These are phyloP conservation scores for Entomortierella parvispora DNA, from an alignment of 192 early-diverging fungal genomes.

Conservation along the genomic window DNA sequence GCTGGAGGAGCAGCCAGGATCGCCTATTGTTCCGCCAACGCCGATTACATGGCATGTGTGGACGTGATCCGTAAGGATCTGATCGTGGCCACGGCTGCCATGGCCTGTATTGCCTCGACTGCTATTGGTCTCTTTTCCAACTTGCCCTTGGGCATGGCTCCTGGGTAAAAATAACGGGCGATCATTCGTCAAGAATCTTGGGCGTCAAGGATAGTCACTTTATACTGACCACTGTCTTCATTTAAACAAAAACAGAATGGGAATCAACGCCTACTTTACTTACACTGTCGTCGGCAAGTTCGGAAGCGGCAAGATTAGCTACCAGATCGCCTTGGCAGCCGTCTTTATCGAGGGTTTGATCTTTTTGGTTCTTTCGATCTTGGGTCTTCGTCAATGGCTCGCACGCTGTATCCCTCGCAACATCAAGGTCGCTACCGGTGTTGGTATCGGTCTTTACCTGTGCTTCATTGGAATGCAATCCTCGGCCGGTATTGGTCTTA, in stretches of 20 bases:
- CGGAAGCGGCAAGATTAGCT: constrained; percentile 79
- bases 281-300: constrained; percentile 87
- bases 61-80: constrained; percentile 72
- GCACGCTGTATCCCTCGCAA: constrained; percentile 75
- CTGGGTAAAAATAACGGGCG: constrained; percentile 56
- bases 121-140: constrained; percentile 79
- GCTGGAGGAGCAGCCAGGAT: constrained; percentile 16
- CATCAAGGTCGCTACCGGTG: constrained; percentile 78
- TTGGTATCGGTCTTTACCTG: constrained; percentile 83
- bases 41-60: constrained; percentile 70
- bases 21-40: constrained; percentile 31
- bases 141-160: constrained; percentile 82
- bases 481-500: constrained; percentile 84
- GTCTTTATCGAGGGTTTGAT: constrained; percentile 87
- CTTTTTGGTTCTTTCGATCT: constrained; percentile 78
- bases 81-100: constrained; percentile 78
- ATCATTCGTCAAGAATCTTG: no score
- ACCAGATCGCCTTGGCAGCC: constrained; percentile 74
- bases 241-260: constrained; percentile 64
- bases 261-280: constrained; percentile 85
- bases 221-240: no score
- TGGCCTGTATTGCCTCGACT: constrained; percentile 70
- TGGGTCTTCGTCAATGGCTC: constrained; percentile 86
- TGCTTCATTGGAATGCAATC: constrained; percentile 83
- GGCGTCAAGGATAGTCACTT: no score